phyloP scores from a whole-genome alignment of 2,329 filamentous ascomycete species.

The Catunica adiposa region DNA sequence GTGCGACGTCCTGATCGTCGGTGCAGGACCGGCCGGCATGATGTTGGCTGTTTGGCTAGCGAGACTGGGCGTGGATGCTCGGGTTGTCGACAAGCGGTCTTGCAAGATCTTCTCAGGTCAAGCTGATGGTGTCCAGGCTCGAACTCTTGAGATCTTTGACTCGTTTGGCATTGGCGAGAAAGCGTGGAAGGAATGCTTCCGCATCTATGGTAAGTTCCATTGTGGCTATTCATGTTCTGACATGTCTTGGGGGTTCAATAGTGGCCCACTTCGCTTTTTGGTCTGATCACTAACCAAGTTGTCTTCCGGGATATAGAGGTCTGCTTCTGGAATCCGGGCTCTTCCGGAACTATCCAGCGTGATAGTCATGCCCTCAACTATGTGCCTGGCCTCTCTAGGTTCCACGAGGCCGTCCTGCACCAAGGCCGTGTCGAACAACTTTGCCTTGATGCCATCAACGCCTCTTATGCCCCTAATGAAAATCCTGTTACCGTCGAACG shows the following conservation, averaged over 20 bases:
- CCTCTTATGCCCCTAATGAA: constrained; percentile 26
- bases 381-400: constrained; percentile 42
- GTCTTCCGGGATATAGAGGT: constrained; percentile 5
- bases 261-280: neutral
- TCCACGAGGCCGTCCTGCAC: constrained; percentile 50
- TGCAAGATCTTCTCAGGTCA: constrained; percentile 26
- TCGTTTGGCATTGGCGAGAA: constrained; percentile 50
- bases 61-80: constrained; percentile 24
- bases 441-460: constrained; percentile 44
- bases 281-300: neutral
- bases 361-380: constrained; percentile 47
- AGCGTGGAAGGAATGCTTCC: constrained; percentile 49
- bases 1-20: constrained; percentile 25
- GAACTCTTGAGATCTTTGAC: constrained; percentile 58
- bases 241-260: neutral
- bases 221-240: neutral
- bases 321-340: constrained; percentile 44
- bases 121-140: constrained; percentile 37
- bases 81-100: constrained; percentile 31
- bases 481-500: constrained; percentile 37
- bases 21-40: constrained; percentile 26
- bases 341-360: constrained; percentile 38
- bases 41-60: constrained; percentile 30
- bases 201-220: constrained; percentile 40
- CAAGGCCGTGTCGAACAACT: constrained; percentile 55